A percentile compares a stretch with the other conserved stretches of the same genome.
Conservation (phyloP, 2,329 filamentous ascomycete species). For the Chaetothyriales sp. region DNA sequence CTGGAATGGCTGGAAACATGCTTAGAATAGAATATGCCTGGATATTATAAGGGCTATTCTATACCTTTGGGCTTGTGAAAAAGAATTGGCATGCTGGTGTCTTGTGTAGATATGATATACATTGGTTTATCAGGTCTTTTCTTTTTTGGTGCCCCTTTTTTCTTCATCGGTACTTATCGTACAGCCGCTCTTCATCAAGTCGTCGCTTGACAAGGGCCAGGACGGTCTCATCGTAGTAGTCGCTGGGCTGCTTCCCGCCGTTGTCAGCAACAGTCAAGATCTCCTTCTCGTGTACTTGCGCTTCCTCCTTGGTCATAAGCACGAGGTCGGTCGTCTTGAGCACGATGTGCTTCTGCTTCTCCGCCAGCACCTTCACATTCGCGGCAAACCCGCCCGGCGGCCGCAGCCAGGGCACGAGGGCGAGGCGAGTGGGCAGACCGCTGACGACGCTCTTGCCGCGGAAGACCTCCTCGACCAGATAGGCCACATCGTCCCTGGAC, state of each 20-base stretch:
- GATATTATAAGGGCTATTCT: too few species aligned
- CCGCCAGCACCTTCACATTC: slow-evolving; percentile 41
- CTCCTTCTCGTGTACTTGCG: slow-evolving; percentile 60
- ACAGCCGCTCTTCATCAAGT: slow-evolving; percentile 49
- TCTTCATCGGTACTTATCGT: slow-evolving; percentile 32
- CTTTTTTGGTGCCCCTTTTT: too few species aligned
- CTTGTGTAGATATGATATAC: too few species aligned
- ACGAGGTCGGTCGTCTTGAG: slow-evolving; percentile 59
- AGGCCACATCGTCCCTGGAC: slow-evolving; percentile 66
- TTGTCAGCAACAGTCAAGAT: slow-evolving; percentile 45
- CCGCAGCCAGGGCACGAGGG: slow-evolving; percentile 64
- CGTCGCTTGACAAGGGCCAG: slow-evolving; percentile 52
- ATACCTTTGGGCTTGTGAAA: too few species aligned
- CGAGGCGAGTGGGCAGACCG: slow-evolving; percentile 62
- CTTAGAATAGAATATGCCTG: not conserved
- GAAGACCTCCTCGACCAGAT: slow-evolving; percentile 79
- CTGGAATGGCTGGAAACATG: slow-evolving; percentile 44
- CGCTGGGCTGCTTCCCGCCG: slow-evolving; percentile 48
- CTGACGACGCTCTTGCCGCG: slow-evolving; percentile 69
- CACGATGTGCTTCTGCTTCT: slow-evolving; percentile 64
- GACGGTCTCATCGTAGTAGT: slow-evolving; percentile 57
- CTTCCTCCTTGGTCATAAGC: slow-evolving; percentile 83
- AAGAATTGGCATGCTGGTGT: too few species aligned
- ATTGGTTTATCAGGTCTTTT: too few species aligned
- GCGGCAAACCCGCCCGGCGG: slow-evolving; percentile 45